Evolutionary conservation across 2,329 filamentous ascomycete genomes (phyloP).

Genomic region (Colletotrichum melonis): DNA sequence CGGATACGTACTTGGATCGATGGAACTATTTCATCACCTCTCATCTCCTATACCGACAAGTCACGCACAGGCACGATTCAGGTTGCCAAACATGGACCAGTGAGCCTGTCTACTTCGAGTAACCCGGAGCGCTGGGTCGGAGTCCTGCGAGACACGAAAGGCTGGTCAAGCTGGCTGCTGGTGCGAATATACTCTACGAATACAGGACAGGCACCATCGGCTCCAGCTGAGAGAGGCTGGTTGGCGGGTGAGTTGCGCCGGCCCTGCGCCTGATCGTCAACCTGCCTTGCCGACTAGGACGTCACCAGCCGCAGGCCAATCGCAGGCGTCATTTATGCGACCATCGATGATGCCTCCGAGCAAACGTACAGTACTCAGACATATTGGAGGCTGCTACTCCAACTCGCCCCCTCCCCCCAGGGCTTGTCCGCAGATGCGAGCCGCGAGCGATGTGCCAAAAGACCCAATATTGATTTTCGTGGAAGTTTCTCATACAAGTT

Average conservation of each 20-base stretch:
- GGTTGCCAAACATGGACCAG: constrained; percentile 14
- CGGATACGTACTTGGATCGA: constrained; percentile 9
- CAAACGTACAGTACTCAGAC: neutral
- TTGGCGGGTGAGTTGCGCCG: neutral
- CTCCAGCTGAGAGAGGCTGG: constrained; percentile 5
- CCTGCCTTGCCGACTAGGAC: constrained; percentile 12
- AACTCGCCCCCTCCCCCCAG: neutral
- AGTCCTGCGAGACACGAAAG: constrained; percentile 1
- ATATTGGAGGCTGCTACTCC: neutral
- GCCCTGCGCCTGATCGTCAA: constrained; percentile 16
- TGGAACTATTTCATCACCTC: constrained; percentile 26
- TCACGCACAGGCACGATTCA: constrained; percentile 21
- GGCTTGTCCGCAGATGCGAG: neutral
- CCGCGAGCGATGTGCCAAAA: neutral
- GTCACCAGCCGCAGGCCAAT: constrained; percentile 28
- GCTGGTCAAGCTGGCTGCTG: neutral
- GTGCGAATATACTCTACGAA: neutral
- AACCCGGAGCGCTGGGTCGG: neutral
- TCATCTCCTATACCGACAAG: constrained; percentile 14
- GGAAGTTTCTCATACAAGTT: neutral
- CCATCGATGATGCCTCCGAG: constrained; percentile 9
- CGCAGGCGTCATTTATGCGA: constrained; percentile 6
- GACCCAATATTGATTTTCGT: neutral
- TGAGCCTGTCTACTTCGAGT: constrained; percentile 17
- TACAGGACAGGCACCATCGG: neutral